Base-by-base conservation (phyloP, 768 basidiomycete species). In the Myochromella boudieri region DNA sequence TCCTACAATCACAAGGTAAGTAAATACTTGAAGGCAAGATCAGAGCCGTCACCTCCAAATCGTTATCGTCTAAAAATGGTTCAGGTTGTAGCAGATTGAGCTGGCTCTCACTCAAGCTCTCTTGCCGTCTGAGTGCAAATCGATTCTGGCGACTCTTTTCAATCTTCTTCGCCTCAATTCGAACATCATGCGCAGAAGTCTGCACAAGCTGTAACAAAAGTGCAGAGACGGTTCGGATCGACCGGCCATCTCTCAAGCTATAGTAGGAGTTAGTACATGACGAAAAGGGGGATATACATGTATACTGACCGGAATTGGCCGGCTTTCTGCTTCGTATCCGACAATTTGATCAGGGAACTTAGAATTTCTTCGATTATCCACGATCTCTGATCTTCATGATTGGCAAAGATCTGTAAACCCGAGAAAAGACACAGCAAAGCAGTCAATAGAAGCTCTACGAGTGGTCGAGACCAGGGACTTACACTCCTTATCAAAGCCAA, bases 361-460 rank as follows among this genome's bases (percentile, higher is more conserved):
- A 99, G 60, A 26, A 98, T 95, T 65, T 98, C 97, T 62, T 98
- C 95, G n/a, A 98, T 87, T 52, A 98, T 95, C 94, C 94, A 97
- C 1, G 86, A 83, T 7, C 97, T 73, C 64, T 99, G 97, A 33
- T 86, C 87, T 54, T 90, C 84, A 59, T 97, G 85, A 52, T 86
- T 88, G 10, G 91, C 90, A 57, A 97, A 98, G 25, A 95, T 85
- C 95, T 97, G 57, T 1, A 37, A 18, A 26, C 34, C 31, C 4
- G 20, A 44, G 46, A 29, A 42, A n/a, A 40, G 8, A 14, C 15
- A 18, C 10, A 22, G 5, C n/a, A 11, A 34, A 42, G 28, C 1
- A 21, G 6, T 31, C 24, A 26, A 7, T 31, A 29, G 22, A 14
- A 31, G 33, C 20, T 40, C 20, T 40, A 31, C 44, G 8, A 2